phyloP scores from a whole-genome alignment of 257 asterid species.

The Ajuga chamaepitys region DNA sequence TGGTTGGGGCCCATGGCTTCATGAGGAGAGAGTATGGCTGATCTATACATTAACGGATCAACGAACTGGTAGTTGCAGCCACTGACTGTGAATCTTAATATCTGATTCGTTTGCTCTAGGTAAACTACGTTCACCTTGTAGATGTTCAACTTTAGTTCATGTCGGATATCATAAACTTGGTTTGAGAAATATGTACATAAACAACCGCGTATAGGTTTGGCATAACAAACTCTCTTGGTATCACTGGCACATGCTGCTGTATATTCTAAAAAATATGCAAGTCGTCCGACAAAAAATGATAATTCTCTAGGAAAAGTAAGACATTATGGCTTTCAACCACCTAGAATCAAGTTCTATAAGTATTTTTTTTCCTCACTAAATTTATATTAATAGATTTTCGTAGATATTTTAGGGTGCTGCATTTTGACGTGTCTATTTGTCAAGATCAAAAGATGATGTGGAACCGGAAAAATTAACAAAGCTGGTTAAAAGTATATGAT shows the following conservation, averaged over 20 bases:
- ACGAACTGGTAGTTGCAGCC: conserved; percentile 96
- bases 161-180: conserved; percentile 20
- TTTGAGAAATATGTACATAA: conserved; percentile 51
- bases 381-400: no score
- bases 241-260: conserved; percentile 85
- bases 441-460: no score
- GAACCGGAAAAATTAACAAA: no score
- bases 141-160: conserved; percentile 10
- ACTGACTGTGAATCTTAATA: conserved; percentile 95
- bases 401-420: no score
- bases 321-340: not conserved
- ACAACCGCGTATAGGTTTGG: conserved; percentile 85
- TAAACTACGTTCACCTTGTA: conserved; percentile 15
- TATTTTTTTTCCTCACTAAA: no score
- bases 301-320: conserved; percentile 75
- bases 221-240: conserved; percentile 77
- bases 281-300: conserved; percentile 43
- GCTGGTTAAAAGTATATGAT: no score
- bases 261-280: conserved; percentile 56
- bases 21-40: no score
- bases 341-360: no score
- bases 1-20: no score
- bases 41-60: no score
- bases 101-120: conserved; percentile 96
- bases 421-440: no score